Evolutionary conservation across 2,329 filamentous ascomycete species (phyloP), one percentile per base, ranked within the genome.

Genomic region (Ophiocordyceps australis): DNA sequence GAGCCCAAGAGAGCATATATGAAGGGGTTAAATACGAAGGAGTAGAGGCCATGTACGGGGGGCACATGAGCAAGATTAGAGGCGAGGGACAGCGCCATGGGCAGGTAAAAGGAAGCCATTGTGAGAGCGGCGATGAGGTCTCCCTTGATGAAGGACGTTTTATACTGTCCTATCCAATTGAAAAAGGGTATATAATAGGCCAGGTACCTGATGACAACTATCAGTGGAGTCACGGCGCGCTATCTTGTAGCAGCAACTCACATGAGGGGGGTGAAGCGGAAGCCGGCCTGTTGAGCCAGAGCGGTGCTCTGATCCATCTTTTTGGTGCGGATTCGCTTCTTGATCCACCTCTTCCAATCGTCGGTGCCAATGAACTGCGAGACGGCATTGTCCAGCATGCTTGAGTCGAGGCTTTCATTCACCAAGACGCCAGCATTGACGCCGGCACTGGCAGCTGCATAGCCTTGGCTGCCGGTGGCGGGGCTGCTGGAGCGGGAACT

Each of bases 31-130:
- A 95, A 81, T 33, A 91, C 80, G 46, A 94, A 95, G 11, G 80
- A 71, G 52, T 95, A 98, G 4, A 98, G 63, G 1, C 89, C 89
- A 42, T 93, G 86, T 40, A 95, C 85, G 0, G 89, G 78, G 7
- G 86, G 83, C 2, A 94, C 72, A 45, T 95, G 89, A 5, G 78
- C 83, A 22, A 98, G 71, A 43, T 95, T 95, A 21, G 81, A 73
- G 28, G 89, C 83, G 35, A 91, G 76, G 0, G 89, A 95, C 10
- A 98, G 65, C 0, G 83, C 78, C 85, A 98, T 94, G 26, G 89
- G 89, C 20, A 98, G 77, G 49, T 98, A 98, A 55, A 98, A 89
- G 15, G 85, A 93, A n/a, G 86, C 81, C 57, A 98, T 76, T n/a
- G 89, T 95, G 34, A 95, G 49, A 25, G 86, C 85, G 7, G 86